These are phyloP conservation scores for Irpex sp. DNA, from an alignment of 1,284 basidiomycete species.

Conservation along the genomic window DNA sequence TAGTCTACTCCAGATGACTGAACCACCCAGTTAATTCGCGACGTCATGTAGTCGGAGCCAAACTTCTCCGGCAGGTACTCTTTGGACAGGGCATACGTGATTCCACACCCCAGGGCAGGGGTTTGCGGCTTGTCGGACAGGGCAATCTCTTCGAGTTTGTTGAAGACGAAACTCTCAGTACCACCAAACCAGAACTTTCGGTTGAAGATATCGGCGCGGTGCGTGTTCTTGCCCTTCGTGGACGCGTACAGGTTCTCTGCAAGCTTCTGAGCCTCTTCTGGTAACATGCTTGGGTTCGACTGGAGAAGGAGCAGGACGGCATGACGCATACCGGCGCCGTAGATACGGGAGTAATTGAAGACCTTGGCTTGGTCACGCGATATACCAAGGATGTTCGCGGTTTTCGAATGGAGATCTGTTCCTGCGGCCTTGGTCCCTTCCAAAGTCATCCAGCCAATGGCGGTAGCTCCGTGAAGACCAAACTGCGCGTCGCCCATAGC, in stretches of 20 bases:
- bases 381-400: constrained; percentile 90
- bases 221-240: constrained; percentile 90
- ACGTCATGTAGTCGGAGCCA: constrained; percentile 90
- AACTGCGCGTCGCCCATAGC: constrained; percentile 99
- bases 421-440: constrained; percentile 97
- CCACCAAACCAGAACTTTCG: constrained; percentile 97
- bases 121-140: constrained; percentile 85
- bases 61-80: constrained; percentile 79
- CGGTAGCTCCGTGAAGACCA: constrained; percentile 94
- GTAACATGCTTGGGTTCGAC: constrained; percentile 77
- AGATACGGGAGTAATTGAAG: constrained; percentile 99
- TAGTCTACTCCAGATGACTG: constrained; percentile 99
- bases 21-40: constrained; percentile 99
- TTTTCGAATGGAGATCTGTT: constrained; percentile 97
- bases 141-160: constrained; percentile 96
- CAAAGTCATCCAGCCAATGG: constrained; percentile 99
- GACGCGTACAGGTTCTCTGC: constrained; percentile 88
- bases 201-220: constrained; percentile 63
- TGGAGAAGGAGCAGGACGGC: constrained; percentile 89
- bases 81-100: constrained; percentile 90
- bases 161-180: constrained; percentile 97
- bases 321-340: constrained; percentile 96
- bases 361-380: constrained; percentile 96
- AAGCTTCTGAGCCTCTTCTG: constrained; percentile 76
- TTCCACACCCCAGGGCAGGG: constrained; percentile 91